phyloP scores from a whole-genome alignment of 2,329 filamentous ascomycete species.

The Fusarium devonianum region DNA sequence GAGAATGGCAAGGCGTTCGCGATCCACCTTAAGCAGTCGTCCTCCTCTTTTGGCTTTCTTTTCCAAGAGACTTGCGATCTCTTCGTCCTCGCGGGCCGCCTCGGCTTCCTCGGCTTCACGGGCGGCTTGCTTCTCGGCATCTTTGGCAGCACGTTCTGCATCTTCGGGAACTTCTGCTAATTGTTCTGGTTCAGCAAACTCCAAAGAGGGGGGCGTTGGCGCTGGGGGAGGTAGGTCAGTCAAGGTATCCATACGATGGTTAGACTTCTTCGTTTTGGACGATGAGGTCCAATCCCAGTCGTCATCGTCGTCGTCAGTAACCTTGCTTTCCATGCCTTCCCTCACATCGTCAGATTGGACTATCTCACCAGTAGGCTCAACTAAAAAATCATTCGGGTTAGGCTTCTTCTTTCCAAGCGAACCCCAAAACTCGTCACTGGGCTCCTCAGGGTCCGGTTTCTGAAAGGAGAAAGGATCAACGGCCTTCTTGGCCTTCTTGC shows the following conservation, averaged over 20 bases:
- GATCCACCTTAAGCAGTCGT: slow-evolving; percentile 32
- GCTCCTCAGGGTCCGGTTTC: slow-evolving; percentile 54
- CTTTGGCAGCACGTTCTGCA: slow-evolving; percentile 29
- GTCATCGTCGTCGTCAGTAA: slow-evolving; percentile 53
- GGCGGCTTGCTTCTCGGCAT: slow-evolving; percentile 37
- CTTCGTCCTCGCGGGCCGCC: slow-evolving; percentile 40
- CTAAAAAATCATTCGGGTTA: slow-evolving; percentile 54
- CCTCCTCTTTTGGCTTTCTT: slow-evolving; percentile 47
- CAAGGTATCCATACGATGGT: slow-evolving; percentile 49
- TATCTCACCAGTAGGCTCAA: slow-evolving; percentile 54
- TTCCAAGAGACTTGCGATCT: slow-evolving; percentile 50
- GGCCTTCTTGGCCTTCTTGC: slow-evolving; percentile 56
- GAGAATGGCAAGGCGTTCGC: slow-evolving; percentile 30
- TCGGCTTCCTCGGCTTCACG: slow-evolving; percentile 37
- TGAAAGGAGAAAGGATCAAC: slow-evolving; percentile 45
- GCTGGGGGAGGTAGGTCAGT: slow-evolving; percentile 55
- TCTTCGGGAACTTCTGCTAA: slow-evolving; percentile 44
- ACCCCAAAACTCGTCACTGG: slow-evolving; percentile 52
- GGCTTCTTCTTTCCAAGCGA: slow-evolving; percentile 52
- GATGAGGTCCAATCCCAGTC: slow-evolving; percentile 54
- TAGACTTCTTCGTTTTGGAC: slow-evolving; percentile 55
- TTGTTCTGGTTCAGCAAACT: slow-evolving; percentile 51
- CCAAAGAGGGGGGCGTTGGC: slow-evolving; percentile 56
- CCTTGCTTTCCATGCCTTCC: slow-evolving; percentile 53
- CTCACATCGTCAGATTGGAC: slow-evolving; percentile 56